Base-by-base conservation (phyloP, 495 filamentous ascomycete genomes). In the Penicillium taxi region DNA sequence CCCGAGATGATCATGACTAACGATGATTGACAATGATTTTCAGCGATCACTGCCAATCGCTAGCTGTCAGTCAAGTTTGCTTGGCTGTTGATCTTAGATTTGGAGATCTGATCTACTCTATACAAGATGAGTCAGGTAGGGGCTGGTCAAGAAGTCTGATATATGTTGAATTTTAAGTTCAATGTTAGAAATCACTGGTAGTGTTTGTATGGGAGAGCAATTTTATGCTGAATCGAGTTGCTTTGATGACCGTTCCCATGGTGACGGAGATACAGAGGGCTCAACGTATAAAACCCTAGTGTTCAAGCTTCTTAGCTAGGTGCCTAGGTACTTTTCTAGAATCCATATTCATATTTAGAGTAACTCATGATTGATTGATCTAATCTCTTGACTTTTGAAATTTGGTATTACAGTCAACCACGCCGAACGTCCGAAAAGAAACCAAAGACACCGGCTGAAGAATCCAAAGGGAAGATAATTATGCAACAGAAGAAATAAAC, bases 21-120 rank as follows among this genome's bases (percentile, higher is more conserved):
- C 49, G 42, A 14, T 53, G 40, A 50, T 55, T 42, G 32, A 40
- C 52, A n/a, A 20, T 27, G 12, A 19, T 32, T 20, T 22, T 14
- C 39, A 56, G 49, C 52, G 52, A 56, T 56, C 52, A 38, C 43
- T 56, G 23, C 52, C 43, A 42, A 55, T 46, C 17, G 26, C 15
- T 40, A 33, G 42, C 34, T 53, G 48, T 53, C 52, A 50, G 24
- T n/a, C n/a, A n/a, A n/a, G n/a, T 15, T 37, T 38, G 50, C 50
- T 53, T 53, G 37, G 50, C 47, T 33, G 39, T 41, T 35, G 37
- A 49, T 41, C 30, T 25, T 45, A n/a, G 18, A 26, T 12, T 26
- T 16, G 33, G 13, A 35, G 33, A 24, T 16, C 23, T n/a, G n/a
- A n/a, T n/a, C n/a, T n/a, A 33, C 31, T 33, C 31, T 33, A 33